phyloP scores from a whole-genome alignment of 805 yeast species.

The Brettanomyces anomalus region DNA sequence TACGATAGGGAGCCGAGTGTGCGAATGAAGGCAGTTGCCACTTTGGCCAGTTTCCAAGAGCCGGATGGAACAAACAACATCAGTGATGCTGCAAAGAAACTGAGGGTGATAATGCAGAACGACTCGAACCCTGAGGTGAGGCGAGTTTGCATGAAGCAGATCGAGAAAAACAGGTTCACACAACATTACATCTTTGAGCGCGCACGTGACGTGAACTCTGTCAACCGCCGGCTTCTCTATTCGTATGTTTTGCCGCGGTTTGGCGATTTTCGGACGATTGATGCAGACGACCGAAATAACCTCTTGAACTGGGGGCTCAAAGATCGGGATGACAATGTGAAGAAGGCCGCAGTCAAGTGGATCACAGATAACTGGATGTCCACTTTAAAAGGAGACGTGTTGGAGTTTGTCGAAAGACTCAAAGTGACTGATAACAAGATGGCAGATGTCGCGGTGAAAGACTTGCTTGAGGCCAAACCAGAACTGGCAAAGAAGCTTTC shows the following conservation, averaged over 20 bases:
- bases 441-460: conserved; percentile 59
- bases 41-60: conserved; percentile 68
- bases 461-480: conserved; percentile 50
- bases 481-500: conserved; percentile 54
- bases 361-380: conserved; percentile 67
- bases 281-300: conserved; percentile 49
- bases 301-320: conserved; percentile 77
- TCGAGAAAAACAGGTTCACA: conserved; percentile 47
- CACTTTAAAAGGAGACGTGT: conserved; percentile 56
- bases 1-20: conserved; percentile 71
- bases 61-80: conserved; percentile 35
- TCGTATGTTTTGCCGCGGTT: conserved; percentile 58
- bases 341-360: conserved; percentile 63
- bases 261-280: conserved; percentile 48
- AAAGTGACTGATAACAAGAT: conserved; percentile 60
- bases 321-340: conserved; percentile 74
- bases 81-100: conserved; percentile 38
- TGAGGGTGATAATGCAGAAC: conserved; percentile 49
- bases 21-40: conserved; percentile 76
- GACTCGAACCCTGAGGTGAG: conserved; percentile 88
- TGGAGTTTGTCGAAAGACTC: conserved; percentile 61
- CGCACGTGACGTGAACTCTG: conserved; percentile 69
- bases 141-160: conserved; percentile 68
- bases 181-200: conserved; percentile 60
- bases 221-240: conserved; percentile 66